Percentiles rank a stretch among this genome's conserved stretches.
phyloP scores from a whole-genome alignment of 1,284 basidiomycete species.

The Thecaphora frezii region DNA sequence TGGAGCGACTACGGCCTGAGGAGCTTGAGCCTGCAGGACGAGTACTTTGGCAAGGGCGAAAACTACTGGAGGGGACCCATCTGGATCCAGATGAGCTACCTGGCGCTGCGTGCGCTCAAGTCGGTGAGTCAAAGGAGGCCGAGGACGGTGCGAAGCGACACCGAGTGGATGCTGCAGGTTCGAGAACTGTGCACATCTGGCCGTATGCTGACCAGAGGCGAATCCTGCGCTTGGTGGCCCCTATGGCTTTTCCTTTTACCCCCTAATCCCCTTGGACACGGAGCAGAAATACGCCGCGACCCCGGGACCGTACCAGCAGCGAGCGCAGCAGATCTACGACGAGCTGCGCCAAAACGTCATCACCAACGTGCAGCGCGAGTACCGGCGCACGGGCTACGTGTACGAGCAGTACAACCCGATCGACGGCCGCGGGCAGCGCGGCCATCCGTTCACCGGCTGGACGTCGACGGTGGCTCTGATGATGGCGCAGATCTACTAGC shows the following conservation, averaged over 20 bases:
- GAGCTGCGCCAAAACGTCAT: conserved; percentile 79
- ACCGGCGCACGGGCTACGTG: conserved; percentile 83
- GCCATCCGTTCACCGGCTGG: conserved; percentile 62
- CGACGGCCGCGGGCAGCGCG: conserved; percentile 79
- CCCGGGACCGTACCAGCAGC: conserved; percentile 76
- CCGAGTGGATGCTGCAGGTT: no score
- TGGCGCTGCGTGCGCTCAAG: conserved; percentile 75
- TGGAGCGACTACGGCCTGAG: conserved; percentile 89
- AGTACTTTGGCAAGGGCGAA: conserved; percentile 84
- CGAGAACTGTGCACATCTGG: no score
- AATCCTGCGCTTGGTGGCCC: no score
- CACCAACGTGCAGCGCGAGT: conserved; percentile 86
- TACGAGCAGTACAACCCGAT: conserved; percentile 92
- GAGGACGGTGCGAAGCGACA: no score
- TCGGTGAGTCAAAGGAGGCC: conserved; percentile 63
- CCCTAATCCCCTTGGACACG: no score
- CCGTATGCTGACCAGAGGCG: no score
- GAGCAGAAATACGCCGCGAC: conserved; percentile 78
- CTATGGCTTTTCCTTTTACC: no score
- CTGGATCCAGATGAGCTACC: conserved; percentile 95
- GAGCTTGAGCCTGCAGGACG: conserved; percentile 78
- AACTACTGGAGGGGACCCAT: conserved; percentile 96
- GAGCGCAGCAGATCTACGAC: conserved; percentile 75
- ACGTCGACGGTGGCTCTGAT: conserved; percentile 52
- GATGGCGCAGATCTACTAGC: conserved; percentile 53